phyloP scores from a whole-genome alignment of 2,329 filamentous ascomycete genomes.

The Ophiostoma australiae region DNA sequence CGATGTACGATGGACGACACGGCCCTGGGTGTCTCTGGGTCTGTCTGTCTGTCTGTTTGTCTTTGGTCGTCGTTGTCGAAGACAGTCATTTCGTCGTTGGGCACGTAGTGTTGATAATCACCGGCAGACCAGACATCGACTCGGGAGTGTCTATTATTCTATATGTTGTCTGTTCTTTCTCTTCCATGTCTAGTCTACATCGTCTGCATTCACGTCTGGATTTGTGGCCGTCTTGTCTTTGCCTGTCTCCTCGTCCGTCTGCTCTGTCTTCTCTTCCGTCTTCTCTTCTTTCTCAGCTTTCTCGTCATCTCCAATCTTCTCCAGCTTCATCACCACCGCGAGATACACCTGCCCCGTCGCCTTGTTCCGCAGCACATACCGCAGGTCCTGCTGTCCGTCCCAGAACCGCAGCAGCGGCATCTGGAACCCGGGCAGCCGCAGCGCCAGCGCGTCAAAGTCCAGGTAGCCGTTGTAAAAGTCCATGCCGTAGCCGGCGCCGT shows the following conservation, averaged over 20 bases:
- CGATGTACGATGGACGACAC: background rate
- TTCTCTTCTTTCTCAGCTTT: slow-evolving; percentile 25
- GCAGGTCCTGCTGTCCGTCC: slow-evolving; percentile 72
- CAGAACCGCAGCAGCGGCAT: slow-evolving; percentile 71
- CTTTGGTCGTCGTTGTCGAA: background rate
- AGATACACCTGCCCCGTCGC: slow-evolving; percentile 70
- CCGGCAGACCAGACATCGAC: background rate
- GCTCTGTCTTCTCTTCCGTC: background rate
- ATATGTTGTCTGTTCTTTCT: background rate
- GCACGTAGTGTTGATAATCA: background rate
- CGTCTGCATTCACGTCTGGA: slow-evolving; percentile 37
- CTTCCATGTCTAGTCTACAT: slow-evolving; percentile 39
- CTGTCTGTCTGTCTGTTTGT: no score
- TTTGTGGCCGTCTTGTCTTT: background rate
- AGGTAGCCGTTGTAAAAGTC: slow-evolving; percentile 90
- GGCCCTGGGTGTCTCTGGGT: no score
- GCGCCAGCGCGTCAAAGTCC: slow-evolving; percentile 70
- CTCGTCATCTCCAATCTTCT: slow-evolving; percentile 56
- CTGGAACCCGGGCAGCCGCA: slow-evolving; percentile 67
- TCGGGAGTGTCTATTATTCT: background rate
- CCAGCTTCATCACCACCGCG: slow-evolving; percentile 73
- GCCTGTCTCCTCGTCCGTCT: background rate
- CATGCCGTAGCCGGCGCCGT: slow-evolving; percentile 48
- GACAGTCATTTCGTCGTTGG: background rate
- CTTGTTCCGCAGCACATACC: slow-evolving; percentile 86